Percentiles rank a stretch among this genome's conserved stretches.
Conservation (phyloP, 73 alveolate species). For the Paramecium octaurelia region DNA sequence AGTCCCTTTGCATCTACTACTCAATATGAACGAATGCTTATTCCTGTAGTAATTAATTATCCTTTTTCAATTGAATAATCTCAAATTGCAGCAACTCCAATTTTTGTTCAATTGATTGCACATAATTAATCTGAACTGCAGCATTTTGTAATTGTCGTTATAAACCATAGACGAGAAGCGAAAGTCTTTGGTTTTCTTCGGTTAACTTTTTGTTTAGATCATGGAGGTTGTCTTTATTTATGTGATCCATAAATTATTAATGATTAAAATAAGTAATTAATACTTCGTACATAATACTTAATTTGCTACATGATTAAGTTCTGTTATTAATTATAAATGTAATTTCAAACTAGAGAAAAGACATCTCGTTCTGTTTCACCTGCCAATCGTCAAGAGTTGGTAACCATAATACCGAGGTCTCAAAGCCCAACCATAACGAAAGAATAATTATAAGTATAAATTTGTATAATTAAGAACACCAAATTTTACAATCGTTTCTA, state of each 20-base stretch:
- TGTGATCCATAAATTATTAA: not conserved
- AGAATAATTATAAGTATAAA: not conserved
- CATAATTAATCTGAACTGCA: not conserved
- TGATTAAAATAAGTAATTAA: not conserved
- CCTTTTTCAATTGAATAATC: not conserved
- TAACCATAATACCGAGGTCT: slow-evolving; percentile 1
- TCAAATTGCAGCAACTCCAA: not conserved
- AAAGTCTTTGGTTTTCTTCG: not conserved
- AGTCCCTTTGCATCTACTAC: not conserved
- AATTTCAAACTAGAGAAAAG: not conserved
- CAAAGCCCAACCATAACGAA: slow-evolving; percentile 14
- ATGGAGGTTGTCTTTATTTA: not conserved
- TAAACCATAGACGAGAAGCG: not conserved
- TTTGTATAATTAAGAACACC: not conserved
- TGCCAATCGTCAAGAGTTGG: not conserved
- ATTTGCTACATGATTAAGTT: not conserved
- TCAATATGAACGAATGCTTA: not conserved
- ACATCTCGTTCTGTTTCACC: slow-evolving; percentile 34
- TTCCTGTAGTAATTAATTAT: not conserved
- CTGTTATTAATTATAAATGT: slow-evolving; percentile 16
- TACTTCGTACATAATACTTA: not conserved
- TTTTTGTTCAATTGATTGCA: not conserved
- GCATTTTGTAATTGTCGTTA: not conserved
- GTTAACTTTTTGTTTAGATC: not conserved
- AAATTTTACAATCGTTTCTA: slow-evolving; percentile 42